These are phyloP conservation scores for Lanmaoa pseudosensibilis DNA, from an alignment of 768 basidiomycete genomes.

Conservation along the genomic window DNA sequence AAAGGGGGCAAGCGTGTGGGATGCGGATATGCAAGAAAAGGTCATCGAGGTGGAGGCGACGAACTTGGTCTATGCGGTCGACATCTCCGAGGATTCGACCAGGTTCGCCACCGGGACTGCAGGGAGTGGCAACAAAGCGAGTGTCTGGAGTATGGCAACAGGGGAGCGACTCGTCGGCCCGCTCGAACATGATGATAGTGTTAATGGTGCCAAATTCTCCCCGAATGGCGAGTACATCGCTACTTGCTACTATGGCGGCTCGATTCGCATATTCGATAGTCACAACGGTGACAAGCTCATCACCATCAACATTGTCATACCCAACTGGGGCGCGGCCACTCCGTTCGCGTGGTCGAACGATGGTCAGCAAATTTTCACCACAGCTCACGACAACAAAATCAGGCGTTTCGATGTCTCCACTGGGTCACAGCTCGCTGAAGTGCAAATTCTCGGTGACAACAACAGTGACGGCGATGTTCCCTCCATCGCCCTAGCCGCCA, in stretches of 20 bases:
- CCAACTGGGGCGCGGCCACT: background rate
- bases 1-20: background rate
- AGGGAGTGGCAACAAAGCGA: background rate
- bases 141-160: background rate
- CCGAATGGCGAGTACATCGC: background rate
- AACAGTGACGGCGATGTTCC: too few species aligned
- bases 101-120: background rate
- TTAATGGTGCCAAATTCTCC: background rate
- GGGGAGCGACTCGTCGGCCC: background rate
- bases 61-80: background rate
- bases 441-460: accelerated
- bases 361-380: background rate
- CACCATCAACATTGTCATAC: background rate
- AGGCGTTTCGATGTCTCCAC: background rate
- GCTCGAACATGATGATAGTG: background rate
- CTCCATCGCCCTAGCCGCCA: background rate
- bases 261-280: background rate
- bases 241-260: background rate
- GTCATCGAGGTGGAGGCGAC: background rate
- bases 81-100: background rate
- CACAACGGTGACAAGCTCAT: background rate
- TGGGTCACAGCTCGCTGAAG: background rate
- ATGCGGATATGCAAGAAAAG: background rate
- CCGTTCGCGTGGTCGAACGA: background rate
- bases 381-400: background rate